phyloP scores from a whole-genome alignment of 176 grass and related monocot species.

The Rhipidocladum racemiflorum region DNA sequence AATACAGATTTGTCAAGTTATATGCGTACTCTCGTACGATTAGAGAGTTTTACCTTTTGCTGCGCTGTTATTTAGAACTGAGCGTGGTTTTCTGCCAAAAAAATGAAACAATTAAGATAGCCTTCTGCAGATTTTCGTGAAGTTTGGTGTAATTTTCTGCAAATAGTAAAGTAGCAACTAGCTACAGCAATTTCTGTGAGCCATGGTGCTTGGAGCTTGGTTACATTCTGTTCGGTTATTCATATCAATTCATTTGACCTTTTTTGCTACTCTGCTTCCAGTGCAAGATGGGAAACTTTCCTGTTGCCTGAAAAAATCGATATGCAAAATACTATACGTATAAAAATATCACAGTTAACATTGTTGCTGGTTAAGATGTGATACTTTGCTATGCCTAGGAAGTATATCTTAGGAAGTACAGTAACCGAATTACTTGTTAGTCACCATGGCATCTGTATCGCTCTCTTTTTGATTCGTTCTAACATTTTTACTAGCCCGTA shows the following conservation, averaged over 20 bases:
- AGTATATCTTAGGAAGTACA: background rate
- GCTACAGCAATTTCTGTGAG: background rate
- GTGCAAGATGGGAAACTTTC: background rate
- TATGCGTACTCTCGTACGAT: background rate
- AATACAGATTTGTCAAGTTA: background rate
- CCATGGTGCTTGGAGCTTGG: background rate
- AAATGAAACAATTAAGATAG: background rate
- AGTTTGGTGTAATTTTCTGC: background rate
- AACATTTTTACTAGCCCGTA: background rate
- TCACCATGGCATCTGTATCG: background rate
- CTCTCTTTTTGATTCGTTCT: background rate
- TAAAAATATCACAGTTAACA: background rate
- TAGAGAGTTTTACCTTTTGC: background rate
- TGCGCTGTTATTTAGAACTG: background rate
- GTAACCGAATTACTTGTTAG: background rate
- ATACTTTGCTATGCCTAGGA: background rate
- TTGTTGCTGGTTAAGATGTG: background rate
- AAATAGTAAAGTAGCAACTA: background rate
- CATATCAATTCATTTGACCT: background rate
- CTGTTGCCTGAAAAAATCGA: background rate
- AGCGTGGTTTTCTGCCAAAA: background rate
- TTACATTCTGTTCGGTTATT: background rate
- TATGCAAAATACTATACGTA: background rate
- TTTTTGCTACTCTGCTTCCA: background rate
- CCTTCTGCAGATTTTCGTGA: background rate